phyloP scores from a whole-genome alignment of 2,329 filamentous ascomycete genomes.

The Fusarium sp. region DNA sequence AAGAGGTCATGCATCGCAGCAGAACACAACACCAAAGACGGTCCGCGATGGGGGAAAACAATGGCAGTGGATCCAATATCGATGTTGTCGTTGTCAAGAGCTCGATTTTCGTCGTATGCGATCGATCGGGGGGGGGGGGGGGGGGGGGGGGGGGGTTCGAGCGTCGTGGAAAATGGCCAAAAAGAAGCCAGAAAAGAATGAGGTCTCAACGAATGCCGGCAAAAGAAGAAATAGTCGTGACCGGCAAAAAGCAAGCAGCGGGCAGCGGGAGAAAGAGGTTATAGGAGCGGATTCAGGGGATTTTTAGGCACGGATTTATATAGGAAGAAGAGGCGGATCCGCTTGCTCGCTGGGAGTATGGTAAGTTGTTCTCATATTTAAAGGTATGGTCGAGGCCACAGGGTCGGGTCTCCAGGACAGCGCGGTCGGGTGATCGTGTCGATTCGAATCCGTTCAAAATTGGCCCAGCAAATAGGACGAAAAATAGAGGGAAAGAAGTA shows the following conservation, averaged over 20 bases:
- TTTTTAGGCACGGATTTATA: background rate
- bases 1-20: background rate
- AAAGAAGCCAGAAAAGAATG: background rate
- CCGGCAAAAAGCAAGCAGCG: background rate
- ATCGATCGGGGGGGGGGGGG: background rate
- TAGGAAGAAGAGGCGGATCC: no score
- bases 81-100: background rate
- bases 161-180: background rate
- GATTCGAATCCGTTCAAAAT: no score
- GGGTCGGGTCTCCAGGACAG: no score
- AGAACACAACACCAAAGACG: background rate
- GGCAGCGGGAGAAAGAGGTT: constrained; percentile 11
- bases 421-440: no score
- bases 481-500: no score
- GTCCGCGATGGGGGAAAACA: background rate
- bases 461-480: no score
- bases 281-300: constrained; percentile 4
- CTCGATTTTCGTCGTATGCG: background rate
- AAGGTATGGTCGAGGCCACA: no score
- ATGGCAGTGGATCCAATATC: background rate
- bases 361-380: no score
- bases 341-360: no score
- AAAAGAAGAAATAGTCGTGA: background rate
- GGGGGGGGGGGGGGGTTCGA: background rate
- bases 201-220: background rate